Conservation (phyloP, 257 asterid species). For the Ilex asprella region DNA sequence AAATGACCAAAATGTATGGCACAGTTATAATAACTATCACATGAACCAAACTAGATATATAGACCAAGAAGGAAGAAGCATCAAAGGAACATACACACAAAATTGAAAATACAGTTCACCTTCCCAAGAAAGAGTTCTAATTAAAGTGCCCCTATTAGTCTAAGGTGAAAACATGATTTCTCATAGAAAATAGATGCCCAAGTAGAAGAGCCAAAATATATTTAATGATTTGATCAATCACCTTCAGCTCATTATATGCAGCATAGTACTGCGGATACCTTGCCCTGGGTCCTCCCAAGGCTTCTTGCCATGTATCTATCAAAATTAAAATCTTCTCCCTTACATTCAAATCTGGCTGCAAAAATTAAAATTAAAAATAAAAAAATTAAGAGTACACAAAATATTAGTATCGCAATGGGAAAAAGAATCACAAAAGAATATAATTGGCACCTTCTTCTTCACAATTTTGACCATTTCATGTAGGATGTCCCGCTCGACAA, state of each 20-base stretch:
- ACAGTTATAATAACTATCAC: too few relatives aligned
- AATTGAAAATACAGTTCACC: too few relatives aligned
- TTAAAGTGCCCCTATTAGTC: background rate
- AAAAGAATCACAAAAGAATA: slow-evolving; percentile 2
- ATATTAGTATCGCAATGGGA: background rate
- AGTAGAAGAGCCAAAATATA: too few relatives aligned
- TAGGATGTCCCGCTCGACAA: slow-evolving; percentile 81
- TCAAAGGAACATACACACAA: too few relatives aligned
- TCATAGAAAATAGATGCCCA: background rate
- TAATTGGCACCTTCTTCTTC: slow-evolving; percentile 62
- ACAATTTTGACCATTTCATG: slow-evolving; percentile 95
- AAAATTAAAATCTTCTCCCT: slow-evolving; percentile 86
- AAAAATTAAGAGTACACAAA: slow-evolving; percentile 1
- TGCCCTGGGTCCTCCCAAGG: slow-evolving; percentile 78
- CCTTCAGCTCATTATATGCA: slow-evolving; percentile 92
- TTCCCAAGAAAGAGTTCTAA: background rate
- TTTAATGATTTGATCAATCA: slow-evolving; percentile 16
- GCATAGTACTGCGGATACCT: slow-evolving; percentile 80
- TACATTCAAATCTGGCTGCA: slow-evolving; percentile 85
- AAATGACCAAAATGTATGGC: too few relatives aligned
- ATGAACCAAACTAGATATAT: too few relatives aligned
- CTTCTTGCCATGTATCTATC: slow-evolving; percentile 97
- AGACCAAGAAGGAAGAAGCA: too few relatives aligned
- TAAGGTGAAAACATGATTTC: background rate
- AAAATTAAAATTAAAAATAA: background rate